phyloP scores from a whole-genome alignment of 768 basidiomycete species.

The Auricularia sp. region DNA sequence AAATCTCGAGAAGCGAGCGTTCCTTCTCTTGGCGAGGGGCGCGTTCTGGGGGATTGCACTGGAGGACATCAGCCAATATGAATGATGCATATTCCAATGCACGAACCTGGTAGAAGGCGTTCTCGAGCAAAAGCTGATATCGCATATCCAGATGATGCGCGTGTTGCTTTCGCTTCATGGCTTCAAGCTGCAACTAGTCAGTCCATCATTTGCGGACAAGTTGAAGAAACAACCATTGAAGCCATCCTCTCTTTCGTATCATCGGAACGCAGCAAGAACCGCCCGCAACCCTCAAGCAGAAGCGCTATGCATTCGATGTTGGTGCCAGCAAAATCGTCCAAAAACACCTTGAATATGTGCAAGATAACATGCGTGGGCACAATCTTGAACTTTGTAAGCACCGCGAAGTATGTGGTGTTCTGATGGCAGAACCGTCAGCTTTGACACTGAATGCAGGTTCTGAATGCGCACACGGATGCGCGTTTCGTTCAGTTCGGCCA shows the following conservation, averaged over 20 bases:
- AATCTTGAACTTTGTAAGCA: constrained; percentile 90
- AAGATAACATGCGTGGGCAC: constrained; percentile 87
- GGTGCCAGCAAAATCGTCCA: constrained; percentile 87
- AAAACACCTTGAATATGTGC: constrained; percentile 92
- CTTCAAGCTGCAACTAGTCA: constrained; percentile 52
- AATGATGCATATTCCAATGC: constrained; percentile 2
- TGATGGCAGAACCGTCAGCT: constrained; percentile 20
- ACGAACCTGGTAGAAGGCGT: constrained; percentile 90
- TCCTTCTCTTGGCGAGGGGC: constrained; percentile 78
- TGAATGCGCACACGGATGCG: constrained; percentile 58
- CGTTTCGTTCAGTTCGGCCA: constrained; percentile 79
- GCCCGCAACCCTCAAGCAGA: constrained; percentile 86
- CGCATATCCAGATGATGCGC: constrained; percentile 89
- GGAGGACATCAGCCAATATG: constrained; percentile 4
- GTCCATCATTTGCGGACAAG: neutral
- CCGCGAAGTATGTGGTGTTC: constrained; percentile 84
- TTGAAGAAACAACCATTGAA: constrained; percentile 53
- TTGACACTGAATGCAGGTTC: neutral
- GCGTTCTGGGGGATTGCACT: constrained; percentile 98
- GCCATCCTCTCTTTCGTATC: constrained; percentile 80
- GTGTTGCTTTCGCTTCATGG: constrained; percentile 90
- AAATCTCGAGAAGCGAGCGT: constrained; percentile 79
- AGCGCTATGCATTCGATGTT: constrained; percentile 92
- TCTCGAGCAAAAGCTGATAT: constrained; percentile 83
- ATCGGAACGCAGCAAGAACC: constrained; percentile 81